Conservation (phyloP, 371 early-diverging fungal species). For the Aphelidium insulamus region DNA sequence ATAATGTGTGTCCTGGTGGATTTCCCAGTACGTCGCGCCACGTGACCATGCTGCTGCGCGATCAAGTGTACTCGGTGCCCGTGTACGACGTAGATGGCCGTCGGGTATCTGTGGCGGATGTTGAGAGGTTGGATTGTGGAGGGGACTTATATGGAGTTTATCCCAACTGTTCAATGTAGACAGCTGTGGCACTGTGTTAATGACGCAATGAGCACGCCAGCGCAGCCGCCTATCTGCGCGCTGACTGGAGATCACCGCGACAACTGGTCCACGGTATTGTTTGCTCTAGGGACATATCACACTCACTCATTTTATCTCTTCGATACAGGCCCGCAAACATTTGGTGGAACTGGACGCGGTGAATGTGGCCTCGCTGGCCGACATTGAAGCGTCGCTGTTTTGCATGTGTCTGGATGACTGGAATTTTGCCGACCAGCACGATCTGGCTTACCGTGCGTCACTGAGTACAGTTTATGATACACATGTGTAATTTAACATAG, state of each 20-base stretch:
- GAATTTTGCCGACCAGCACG: conserved; percentile 9
- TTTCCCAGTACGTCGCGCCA: conserved; percentile 25
- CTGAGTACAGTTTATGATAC: not conserved
- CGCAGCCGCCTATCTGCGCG: conserved; percentile 36
- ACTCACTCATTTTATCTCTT: conserved; percentile 2
- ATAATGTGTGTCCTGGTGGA: conserved; percentile 10
- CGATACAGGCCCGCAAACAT: conserved; percentile 20
- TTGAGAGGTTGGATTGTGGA: conserved; percentile 24
- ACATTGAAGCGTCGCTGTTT: conserved; percentile 44
- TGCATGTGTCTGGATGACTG: conserved; percentile 50
- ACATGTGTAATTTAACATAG: conserved; percentile 1
- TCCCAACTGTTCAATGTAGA: conserved; percentile 7
- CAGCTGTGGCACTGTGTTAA: conserved; percentile 8
- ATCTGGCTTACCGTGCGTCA: not conserved
- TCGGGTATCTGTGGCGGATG: conserved; percentile 20
- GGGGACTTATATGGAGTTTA: not conserved
- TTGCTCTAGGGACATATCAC: not conserved
- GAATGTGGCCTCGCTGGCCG: conserved; percentile 20
- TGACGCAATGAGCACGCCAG: not conserved
- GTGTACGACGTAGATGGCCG: conserved; percentile 20
- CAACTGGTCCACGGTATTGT: conserved; percentile 34
- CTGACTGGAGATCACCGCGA: conserved; percentile 72
- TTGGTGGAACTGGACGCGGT: conserved; percentile 21
- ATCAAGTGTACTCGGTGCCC: conserved; percentile 53
- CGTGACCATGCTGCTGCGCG: conserved; percentile 41